A percentile compares a stretch with the other conserved stretches of the same genome.
These are phyloP conservation scores for Pisolithus sp. DNA, from an alignment of 768 basidiomycete species.

Conservation along the genomic window DNA sequence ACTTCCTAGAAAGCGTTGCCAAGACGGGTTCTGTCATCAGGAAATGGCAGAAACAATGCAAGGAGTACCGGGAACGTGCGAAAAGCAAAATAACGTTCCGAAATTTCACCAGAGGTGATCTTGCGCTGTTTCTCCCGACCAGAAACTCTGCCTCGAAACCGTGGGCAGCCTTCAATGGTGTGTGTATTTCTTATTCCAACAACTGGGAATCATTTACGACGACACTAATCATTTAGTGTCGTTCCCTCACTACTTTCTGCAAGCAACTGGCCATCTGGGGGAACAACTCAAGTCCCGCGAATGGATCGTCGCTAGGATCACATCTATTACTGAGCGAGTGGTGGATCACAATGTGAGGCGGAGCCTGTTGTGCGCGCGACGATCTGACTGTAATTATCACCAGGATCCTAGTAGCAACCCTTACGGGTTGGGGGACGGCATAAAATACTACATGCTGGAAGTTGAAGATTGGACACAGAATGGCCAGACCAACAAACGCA, in stretches of 20 bases:
- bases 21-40: conserved; percentile 83
- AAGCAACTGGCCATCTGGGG: conserved; percentile 77
- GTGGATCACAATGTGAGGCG: conserved; percentile 63
- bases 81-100: conserved; percentile 95
- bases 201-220: too few species aligned
- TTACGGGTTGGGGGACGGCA: conserved; percentile 81
- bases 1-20: conserved; percentile 74
- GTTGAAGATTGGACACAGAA: conserved; percentile 92
- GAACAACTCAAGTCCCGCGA: conserved; percentile 88
- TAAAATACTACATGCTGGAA: conserved; percentile 90
- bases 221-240: conserved; percentile 50
- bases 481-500: conserved; percentile 52
- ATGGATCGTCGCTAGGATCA: conserved; percentile 93
- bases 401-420: conserved; percentile 83
- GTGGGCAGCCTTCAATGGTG: conserved; percentile 99
- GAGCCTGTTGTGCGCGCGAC: neutral
- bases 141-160: conserved; percentile 88
- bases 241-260: conserved; percentile 96
- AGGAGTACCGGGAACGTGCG: conserved; percentile 90
- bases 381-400: neutral
- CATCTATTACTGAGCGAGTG: conserved; percentile 78
- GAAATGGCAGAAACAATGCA: conserved; percentile 98
- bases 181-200: conserved; percentile 13
- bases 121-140: conserved; percentile 93
- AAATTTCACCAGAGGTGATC: conserved; percentile 91